Base-by-base conservation (phyloP, 2,329 filamentous ascomycete genomes). In the Colletotrichum nymphaeae region DNA sequence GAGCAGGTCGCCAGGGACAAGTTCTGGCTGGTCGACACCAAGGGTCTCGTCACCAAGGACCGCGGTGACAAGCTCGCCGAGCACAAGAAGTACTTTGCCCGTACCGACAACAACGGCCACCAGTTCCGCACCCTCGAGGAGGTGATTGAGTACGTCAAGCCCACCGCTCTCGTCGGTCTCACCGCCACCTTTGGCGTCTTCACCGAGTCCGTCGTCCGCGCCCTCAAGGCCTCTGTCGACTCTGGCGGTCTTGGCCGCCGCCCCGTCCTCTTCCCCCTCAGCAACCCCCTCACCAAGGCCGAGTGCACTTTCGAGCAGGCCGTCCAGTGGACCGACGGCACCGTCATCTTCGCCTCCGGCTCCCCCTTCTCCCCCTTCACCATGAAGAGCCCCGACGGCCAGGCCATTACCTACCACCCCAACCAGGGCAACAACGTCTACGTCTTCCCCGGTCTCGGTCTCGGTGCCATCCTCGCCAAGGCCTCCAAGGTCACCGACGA, bases 251-350 rank as follows among this genome's bases (percentile, higher is more conserved):
- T 91, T 77, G 95, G 95, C 83, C 91, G 95, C 75, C 88, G 91
- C 75, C 95, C 97, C 75, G 96, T 97, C 80, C 93, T 98, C 79
- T 98, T 99, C 91, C 96, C 96, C 67, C 92, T 99, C 56, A 97
- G 94, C 84, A 98, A 99, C 87, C 97, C 97, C 63, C 92, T 95
- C 64, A 95, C 93, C 85, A 98, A 98, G 88, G 97, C 96, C 9
- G 97, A 99, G 86, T 98, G 97, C 87, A 98, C 95, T 19, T 98
- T 97, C 79, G 95, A 98, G 87, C 94, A 97, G 81, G 97, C 97
- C 19, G 90, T 98, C 79, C 90, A 92, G 79, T 92, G 96, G 92
- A 98, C 96, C 12, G 93, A 98, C 72, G 96, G 96, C 74, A 94
- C 92, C 68, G 95, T 92, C 78, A 91, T 99, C 81, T 99, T 99